phyloP scores from a whole-genome alignment of 2,329 filamentous ascomycete genomes.

The Purpureocillium lavendulum region DNA sequence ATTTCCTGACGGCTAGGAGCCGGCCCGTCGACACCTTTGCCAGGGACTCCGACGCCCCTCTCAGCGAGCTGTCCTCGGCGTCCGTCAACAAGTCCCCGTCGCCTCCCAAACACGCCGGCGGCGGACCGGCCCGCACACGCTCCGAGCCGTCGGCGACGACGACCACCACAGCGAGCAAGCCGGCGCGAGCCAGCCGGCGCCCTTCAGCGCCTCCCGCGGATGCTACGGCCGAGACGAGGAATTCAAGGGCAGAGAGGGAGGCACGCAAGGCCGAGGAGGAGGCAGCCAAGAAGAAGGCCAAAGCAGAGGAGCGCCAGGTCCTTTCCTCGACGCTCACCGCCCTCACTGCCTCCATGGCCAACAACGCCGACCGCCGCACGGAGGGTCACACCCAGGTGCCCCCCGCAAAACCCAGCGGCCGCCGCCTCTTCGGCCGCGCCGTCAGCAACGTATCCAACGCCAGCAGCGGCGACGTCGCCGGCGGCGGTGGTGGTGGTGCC shows the following conservation, averaged over 20 bases:
- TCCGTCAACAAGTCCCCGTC: conserved; percentile 33
- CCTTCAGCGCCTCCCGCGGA: conserved; percentile 7
- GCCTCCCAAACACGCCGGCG: conserved; percentile 16
- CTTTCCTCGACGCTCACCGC: conserved; percentile 33
- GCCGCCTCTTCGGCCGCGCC: conserved; percentile 49
- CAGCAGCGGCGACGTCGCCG: conserved; percentile 33
- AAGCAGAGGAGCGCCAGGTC: conserved; percentile 28
- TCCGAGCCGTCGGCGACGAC: conserved; percentile 28
- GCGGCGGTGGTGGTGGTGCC: conserved; percentile 23
- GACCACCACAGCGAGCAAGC: conserved; percentile 3
- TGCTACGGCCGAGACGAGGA: not conserved
- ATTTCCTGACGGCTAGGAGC: conserved; percentile 33
- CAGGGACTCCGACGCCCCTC: conserved; percentile 21
- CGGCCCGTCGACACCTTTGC: conserved; percentile 21
- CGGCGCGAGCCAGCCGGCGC: conserved; percentile 1
- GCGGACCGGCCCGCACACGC: conserved; percentile 17
- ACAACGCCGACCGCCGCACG: conserved; percentile 5
- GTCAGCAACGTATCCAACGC: conserved; percentile 48
- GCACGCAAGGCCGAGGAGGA: conserved; percentile 8
- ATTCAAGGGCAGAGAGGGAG: conserved; percentile 7
- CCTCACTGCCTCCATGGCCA: conserved; percentile 13
- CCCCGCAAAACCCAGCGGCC: conserved; percentile 23
- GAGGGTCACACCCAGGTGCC: conserved; percentile 6
- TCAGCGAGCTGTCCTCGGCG: conserved; percentile 31
- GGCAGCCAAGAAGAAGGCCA: conserved; percentile 16